These are phyloP conservation scores for Malus fusca DNA, from an alignment of 306 rosid genomes.

Conservation along the genomic window DNA sequence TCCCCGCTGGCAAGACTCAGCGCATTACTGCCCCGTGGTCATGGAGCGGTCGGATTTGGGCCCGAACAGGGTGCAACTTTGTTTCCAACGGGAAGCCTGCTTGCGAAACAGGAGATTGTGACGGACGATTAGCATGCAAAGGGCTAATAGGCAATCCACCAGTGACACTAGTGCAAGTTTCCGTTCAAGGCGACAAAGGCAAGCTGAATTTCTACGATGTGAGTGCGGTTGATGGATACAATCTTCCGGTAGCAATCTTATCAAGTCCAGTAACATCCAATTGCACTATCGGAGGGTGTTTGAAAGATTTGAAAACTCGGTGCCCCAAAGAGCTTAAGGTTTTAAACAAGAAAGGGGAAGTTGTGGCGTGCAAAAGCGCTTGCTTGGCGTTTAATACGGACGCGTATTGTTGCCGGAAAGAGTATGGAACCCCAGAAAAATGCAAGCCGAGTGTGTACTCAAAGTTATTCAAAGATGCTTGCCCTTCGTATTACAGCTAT, in stretches of 20 bases:
- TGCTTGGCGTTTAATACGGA: slow-evolving; percentile 73
- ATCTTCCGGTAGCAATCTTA: slow-evolving; percentile 44
- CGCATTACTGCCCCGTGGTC: slow-evolving; percentile 45
- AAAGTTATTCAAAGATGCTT: slow-evolving; percentile 65
- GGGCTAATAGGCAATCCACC: slow-evolving; percentile 85
- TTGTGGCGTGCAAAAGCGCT: slow-evolving; percentile 83
- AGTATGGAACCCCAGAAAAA: slow-evolving; percentile 47
- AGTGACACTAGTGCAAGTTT: slow-evolving; percentile 57
- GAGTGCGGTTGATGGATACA: slow-evolving; percentile 82
- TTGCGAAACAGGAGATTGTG: slow-evolving; percentile 89
- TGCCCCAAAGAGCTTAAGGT: slow-evolving; percentile 67
- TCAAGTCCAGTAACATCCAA: slow-evolving; percentile 25
- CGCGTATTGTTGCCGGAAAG: slow-evolving; percentile 64
- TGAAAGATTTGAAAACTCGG: slow-evolving; percentile 34
- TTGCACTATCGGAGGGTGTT: slow-evolving; percentile 56
- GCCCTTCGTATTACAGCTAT: slow-evolving; percentile 66
- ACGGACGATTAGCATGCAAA: slow-evolving; percentile 64
- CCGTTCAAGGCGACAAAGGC: slow-evolving; percentile 47
- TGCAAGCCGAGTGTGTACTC: slow-evolving; percentile 73
- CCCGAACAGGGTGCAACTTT: slow-evolving; percentile 72
- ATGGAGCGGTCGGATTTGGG: slow-evolving; percentile 97
- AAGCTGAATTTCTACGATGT: slow-evolving; percentile 68
- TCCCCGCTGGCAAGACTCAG: slow-evolving; percentile 41
- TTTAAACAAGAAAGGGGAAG: slow-evolving; percentile 32
- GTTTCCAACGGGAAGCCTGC: slow-evolving; percentile 32